These are phyloP conservation scores for Pouteria glomerata DNA, from an alignment of 148 eudicot species.

Conservation along the genomic window DNA sequence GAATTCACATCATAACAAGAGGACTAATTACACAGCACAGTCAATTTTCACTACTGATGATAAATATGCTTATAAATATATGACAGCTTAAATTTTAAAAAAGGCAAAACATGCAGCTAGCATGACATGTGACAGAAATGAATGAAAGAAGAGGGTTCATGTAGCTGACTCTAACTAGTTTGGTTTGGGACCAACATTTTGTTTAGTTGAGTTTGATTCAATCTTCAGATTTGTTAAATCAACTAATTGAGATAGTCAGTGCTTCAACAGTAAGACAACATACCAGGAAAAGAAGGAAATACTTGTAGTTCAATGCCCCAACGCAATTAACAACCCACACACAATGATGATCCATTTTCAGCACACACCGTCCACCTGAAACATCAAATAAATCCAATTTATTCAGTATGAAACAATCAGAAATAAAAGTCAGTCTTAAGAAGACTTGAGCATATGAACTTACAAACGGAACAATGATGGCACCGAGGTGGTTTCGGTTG, in stretches of 20 bases:
- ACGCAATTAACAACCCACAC: slow-evolving; percentile 99
- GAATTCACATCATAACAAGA: background rate
- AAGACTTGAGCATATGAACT: slow-evolving; percentile 24
- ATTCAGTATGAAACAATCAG: background rate
- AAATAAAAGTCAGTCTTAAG: background rate
- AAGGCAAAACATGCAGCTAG: too few species aligned
- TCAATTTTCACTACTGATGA: too few species aligned
- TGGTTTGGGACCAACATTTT: too few species aligned
- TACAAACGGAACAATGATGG: slow-evolving; percentile 99
- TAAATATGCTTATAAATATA: background rate
- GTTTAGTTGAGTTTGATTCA: too few species aligned
- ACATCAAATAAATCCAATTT: background rate
- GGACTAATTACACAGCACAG: background rate
- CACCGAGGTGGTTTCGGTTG: slow-evolving; percentile 95
- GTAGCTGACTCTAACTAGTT: too few species aligned
- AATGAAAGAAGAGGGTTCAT: too few species aligned
- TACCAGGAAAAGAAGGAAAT: slow-evolving; percentile 98
- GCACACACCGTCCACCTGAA: slow-evolving; percentile 88
- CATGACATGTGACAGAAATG: too few species aligned
- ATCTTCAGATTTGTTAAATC: background rate
- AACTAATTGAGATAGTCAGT: too few species aligned
- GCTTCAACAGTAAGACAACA: slow-evolving; percentile 6
- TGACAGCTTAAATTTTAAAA: background rate
- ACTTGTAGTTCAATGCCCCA: slow-evolving; percentile 95
- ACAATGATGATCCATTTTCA: slow-evolving; percentile 99